phyloP scores from a whole-genome alignment of 2,329 filamentous ascomycete genomes.

The Lojkania enalia region DNA sequence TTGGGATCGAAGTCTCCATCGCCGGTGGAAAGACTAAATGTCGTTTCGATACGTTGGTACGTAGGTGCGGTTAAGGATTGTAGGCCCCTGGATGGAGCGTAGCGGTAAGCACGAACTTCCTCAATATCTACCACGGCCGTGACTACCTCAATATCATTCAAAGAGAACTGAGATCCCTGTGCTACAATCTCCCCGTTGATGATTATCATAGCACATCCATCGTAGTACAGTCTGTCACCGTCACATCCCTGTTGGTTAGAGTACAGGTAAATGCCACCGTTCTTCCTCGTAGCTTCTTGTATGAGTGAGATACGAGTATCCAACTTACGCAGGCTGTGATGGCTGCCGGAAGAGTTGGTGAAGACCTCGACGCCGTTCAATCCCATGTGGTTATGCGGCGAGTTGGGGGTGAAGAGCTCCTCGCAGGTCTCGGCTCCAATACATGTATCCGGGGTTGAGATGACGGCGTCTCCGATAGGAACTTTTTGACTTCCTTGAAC shows the following conservation, averaged over 20 bases:
- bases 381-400: conserved; percentile 63
- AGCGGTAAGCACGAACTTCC: conserved; percentile 66
- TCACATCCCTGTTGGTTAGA: conserved; percentile 62
- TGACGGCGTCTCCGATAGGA: conserved; percentile 69
- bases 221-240: conserved; percentile 38
- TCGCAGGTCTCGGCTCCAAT: conserved; percentile 70
- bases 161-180: conserved; percentile 67
- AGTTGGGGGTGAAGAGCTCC: conserved; percentile 37
- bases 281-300: conserved; percentile 65
- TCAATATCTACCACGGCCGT: conserved; percentile 65
- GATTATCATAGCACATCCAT: conserved; percentile 64
- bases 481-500: conserved; percentile 61
- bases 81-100: conserved; percentile 57
- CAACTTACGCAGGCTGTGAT: conserved; percentile 70
- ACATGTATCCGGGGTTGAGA: conserved; percentile 64
- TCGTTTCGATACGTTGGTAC: conserved; percentile 52
- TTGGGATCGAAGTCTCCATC: conserved; percentile 50
- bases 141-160: conserved; percentile 58
- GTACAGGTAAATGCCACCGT: conserved; percentile 64
- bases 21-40: conserved; percentile 50
- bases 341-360: conserved; percentile 67
- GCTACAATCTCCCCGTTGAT: conserved; percentile 65
- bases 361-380: conserved; percentile 73
- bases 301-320: conserved; percentile 67
- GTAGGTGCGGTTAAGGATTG: conserved; percentile 58